Conservation (phyloP, 2,329 filamentous ascomycete species). For the Diaporthe helianthi region DNA sequence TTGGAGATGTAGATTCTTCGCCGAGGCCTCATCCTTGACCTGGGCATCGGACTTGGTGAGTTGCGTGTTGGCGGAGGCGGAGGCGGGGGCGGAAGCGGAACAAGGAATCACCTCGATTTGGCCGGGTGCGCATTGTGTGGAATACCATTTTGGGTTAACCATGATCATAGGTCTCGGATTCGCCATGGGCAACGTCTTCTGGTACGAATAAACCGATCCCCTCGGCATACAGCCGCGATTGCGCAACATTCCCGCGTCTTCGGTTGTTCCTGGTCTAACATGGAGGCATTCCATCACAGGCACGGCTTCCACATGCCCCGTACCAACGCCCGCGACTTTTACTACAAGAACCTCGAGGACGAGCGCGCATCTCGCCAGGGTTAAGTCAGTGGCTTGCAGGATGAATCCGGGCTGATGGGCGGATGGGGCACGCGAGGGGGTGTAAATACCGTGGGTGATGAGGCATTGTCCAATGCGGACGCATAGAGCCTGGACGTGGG, state of each 20-base stretch:
- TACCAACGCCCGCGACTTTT: slow-evolving; percentile 63
- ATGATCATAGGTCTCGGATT: slow-evolving; percentile 56
- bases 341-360: slow-evolving; percentile 65
- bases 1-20: slow-evolving; percentile 61
- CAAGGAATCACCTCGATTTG: neutral
- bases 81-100: too few species aligned
- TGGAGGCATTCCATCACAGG: slow-evolving; percentile 46
- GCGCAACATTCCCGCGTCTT: neutral
- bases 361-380: slow-evolving; percentile 53
- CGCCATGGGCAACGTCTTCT: slow-evolving; percentile 62
- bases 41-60: slow-evolving; percentile 63
- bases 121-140: neutral
- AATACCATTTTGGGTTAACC: slow-evolving; percentile 44
- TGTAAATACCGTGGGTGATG: slow-evolving; percentile 27
- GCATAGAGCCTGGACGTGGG: slow-evolving; percentile 28
- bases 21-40: slow-evolving; percentile 63
- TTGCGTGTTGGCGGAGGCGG: slow-evolving; percentile 33
- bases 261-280: slow-evolving; percentile 6
- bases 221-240: neutral
- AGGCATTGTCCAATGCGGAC: neutral
- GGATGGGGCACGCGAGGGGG: neutral
- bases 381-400: neutral
- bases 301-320: slow-evolving; percentile 69
- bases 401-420: neutral
- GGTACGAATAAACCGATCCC: slow-evolving; percentile 51